Conservation (phyloP, 345 rosid species). For the Eucalyptus melliodora region DNA sequence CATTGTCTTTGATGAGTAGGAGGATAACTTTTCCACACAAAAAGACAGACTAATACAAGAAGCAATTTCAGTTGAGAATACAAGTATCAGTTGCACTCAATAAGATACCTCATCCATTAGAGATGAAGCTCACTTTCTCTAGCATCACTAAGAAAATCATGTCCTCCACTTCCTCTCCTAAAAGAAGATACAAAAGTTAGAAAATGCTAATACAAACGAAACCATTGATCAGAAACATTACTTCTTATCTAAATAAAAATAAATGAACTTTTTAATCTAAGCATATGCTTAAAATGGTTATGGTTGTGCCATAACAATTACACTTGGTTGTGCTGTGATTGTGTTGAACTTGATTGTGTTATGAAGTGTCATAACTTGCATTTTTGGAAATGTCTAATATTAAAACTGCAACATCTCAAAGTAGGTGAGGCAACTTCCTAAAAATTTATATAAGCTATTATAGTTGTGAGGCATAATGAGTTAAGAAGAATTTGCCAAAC, state of each 20-base stretch:
- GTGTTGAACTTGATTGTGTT: neutral
- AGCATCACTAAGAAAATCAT: slow-evolving; percentile 81
- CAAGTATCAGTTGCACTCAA: neutral
- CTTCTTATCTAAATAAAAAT: neutral
- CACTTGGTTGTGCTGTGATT: neutral
- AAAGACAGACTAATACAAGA: neutral
- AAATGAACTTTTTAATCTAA: neutral
- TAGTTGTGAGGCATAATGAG: neutral
- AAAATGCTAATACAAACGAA: neutral
- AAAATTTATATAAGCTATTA: neutral
- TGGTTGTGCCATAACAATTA: neutral
- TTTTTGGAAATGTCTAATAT: neutral
- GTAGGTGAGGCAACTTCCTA: neutral
- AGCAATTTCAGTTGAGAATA: neutral
- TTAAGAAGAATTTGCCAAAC: too few relatives aligned
- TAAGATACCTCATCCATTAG: slow-evolving; percentile 59
- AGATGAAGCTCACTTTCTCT: slow-evolving; percentile 98
- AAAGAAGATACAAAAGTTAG: neutral
- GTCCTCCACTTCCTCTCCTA: slow-evolving; percentile 91
- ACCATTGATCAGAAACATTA: neutral
- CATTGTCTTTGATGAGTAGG: neutral
- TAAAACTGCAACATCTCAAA: neutral
- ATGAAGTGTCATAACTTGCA: neutral
- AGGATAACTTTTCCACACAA: neutral
- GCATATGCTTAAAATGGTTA: neutral